Evolutionary conservation across 768 basidiomycete species (phyloP).

Genomic region (Steccherinum ochraceum): DNA sequence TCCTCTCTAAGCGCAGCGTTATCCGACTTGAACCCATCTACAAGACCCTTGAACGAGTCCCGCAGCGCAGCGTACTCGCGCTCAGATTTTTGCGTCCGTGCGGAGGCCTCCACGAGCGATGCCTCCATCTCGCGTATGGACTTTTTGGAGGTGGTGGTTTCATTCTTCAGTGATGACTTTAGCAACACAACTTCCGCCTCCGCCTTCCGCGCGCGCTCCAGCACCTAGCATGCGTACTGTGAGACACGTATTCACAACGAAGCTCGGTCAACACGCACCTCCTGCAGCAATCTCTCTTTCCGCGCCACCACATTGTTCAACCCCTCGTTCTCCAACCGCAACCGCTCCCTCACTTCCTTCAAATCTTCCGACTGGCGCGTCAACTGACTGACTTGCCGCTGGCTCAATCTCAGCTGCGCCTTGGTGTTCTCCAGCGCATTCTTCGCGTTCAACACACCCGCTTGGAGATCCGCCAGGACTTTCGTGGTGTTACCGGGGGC

Average conservation of each 20-base stretch:
- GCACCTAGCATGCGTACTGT: conserved; percentile 27
- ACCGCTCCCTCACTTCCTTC: conserved; percentile 79
- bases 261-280: conserved; percentile 40
- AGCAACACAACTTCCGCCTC: conserved; percentile 67
- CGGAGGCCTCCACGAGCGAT: conserved; percentile 64
- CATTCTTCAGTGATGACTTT: conserved; percentile 67
- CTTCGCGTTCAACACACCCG: conserved; percentile 72
- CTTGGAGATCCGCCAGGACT: conserved; percentile 82
- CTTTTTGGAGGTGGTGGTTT: conserved; percentile 69
- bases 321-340: conserved; percentile 81
- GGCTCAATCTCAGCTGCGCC: conserved; percentile 71
- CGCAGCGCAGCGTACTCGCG: conserved; percentile 77
- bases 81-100: conserved; percentile 74
- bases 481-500: conserved; percentile 80
- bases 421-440: conserved; percentile 86
- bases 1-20: conserved; percentile 66
- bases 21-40: conserved; percentile 69
- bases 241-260: too few relatives aligned
- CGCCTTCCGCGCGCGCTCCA: conserved; percentile 82
- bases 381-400: conserved; percentile 77
- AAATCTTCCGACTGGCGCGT: conserved; percentile 84
- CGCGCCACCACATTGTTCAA: conserved; percentile 83
- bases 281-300: conserved; percentile 82
- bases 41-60: conserved; percentile 68
- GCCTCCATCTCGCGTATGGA: conserved; percentile 76